Base-by-base conservation (phyloP, 352 stramenopile species). In the Hyaloperonospora arabidopsidis region DNA sequence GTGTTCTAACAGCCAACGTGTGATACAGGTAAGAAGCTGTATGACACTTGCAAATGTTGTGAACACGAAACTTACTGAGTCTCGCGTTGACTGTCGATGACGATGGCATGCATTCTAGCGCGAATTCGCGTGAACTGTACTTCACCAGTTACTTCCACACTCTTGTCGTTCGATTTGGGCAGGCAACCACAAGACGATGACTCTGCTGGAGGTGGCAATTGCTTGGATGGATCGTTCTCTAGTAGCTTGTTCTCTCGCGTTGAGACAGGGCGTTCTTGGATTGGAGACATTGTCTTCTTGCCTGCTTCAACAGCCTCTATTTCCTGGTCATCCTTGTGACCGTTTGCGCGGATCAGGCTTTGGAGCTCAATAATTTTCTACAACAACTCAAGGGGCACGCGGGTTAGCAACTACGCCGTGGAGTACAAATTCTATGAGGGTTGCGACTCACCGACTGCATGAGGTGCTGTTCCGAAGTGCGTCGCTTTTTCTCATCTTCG, bases 311-410 rank as follows among this genome's bases (percentile, higher is more conserved):
- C 44, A 7, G 34, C 48, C 1, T 49, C 35, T 54, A 66, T 50
- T 8, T 54, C 52, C n/a, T 50, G 22, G n/a, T 55, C 68, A 18
- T 83, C 63, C 17, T 80, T 72, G 2, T 68, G 67, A 23, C 65
- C 59, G 35, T 83, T 79, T 34, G 59, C 54, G 10, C 76, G 78
- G 43, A 88, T 88, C 25, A 84, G 57, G 4, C 67, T 63, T 53
- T 86, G 75, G 22, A 88, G 70, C 63, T 88, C 78, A 49, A 85
- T 68, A 54, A 88, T 88, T 79, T 85, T 85, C 70, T 85, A 34
- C 40, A 52, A 40, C 25, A 29, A 7, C 25, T 8, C 25, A 29
- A 8, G 25, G 25, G 7, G 7, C 3, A 29, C 25, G 25, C 25
- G 25, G 3, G 25, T 29, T 8, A 29, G 25, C 25, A 29, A 18